phyloP scores from a whole-genome alignment of 1,284 basidiomycete genomes.

The Apiotrichum gracile region DNA sequence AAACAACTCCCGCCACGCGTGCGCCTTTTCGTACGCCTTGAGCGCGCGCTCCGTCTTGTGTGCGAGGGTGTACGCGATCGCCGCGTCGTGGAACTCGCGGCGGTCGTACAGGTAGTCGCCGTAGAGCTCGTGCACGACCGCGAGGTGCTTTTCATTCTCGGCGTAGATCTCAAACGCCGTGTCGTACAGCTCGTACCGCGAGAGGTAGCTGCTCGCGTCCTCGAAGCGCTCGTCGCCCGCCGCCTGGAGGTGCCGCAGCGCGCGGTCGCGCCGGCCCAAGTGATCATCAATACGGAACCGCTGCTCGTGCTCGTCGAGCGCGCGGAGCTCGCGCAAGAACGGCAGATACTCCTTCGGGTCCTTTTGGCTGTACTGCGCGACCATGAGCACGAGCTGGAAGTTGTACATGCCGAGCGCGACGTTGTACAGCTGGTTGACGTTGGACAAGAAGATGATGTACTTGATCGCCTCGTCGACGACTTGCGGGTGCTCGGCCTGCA shows the following conservation, averaged over 20 bases:
- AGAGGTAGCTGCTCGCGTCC: conserved; percentile 73
- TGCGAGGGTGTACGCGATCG: conserved; percentile 69
- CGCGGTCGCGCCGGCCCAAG: conserved; percentile 68
- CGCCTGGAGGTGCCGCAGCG: conserved; percentile 66
- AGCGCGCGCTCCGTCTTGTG: conserved; percentile 63
- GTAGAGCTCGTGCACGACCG: conserved; percentile 69
- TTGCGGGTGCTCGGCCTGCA: conserved; percentile 68
- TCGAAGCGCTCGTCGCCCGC: conserved; percentile 60
- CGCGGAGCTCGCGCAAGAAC: conserved; percentile 82
- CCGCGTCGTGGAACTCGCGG: conserved; percentile 76
- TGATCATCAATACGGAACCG: conserved; percentile 90
- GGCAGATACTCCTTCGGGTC: conserved; percentile 97
- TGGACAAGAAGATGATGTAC: conserved; percentile 96
- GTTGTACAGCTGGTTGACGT: conserved; percentile 86
- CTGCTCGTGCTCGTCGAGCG: conserved; percentile 75
- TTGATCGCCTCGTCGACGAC: conserved; percentile 93
- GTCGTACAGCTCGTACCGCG: conserved; percentile 70
- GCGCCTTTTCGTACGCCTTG: conserved; percentile 73
- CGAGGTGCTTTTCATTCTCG: conserved; percentile 56
- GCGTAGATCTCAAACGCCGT: conserved; percentile 68
- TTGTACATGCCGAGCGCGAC: conserved; percentile 98
- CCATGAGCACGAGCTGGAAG: conserved; percentile 88
- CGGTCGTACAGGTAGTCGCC: conserved; percentile 84
- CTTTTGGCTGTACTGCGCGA: conserved; percentile 96
- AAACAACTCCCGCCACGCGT: conserved; percentile 86